Percentiles rank a stretch among this genome's conserved stretches.
Evolutionary conservation across 257 asterid species (phyloP).

Genomic region (Nicotiana attenuata): DNA sequence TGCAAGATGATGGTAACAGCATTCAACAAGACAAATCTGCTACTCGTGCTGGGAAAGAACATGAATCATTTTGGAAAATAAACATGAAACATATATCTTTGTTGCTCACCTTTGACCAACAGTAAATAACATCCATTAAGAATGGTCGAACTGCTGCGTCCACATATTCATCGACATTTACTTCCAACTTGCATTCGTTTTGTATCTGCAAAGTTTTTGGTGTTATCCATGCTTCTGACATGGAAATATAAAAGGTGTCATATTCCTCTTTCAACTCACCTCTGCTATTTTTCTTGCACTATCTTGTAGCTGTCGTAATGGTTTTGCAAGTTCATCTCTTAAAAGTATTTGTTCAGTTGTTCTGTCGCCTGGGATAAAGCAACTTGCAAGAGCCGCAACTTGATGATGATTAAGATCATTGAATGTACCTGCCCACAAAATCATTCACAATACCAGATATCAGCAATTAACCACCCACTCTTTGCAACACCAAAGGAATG

Average conservation of each 20-base stretch:
- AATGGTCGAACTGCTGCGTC: slow-evolving; percentile 83
- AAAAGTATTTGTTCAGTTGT: slow-evolving; percentile 71
- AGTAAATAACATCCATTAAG: slow-evolving; percentile 91
- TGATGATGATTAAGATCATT: slow-evolving; percentile 91
- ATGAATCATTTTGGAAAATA: background rate
- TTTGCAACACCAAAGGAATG: slow-evolving; percentile 7
- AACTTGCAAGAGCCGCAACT: slow-evolving; percentile 85
- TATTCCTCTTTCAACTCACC: slow-evolving; percentile 30
- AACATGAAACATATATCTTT: background rate
- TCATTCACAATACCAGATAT: background rate
- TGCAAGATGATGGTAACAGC: background rate
- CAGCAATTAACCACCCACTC: background rate
- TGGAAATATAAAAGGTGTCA: background rate
- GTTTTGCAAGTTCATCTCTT: slow-evolving; percentile 84
- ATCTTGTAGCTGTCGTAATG: slow-evolving; percentile 88
- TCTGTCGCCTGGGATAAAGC: slow-evolving; percentile 87
- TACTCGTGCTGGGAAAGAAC: background rate
- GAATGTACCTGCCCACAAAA: slow-evolving; percentile 60
- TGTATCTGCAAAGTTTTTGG: slow-evolving; percentile 51
- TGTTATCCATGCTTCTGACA: background rate
- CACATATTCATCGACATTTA: slow-evolving; percentile 89
- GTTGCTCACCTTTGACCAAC: slow-evolving; percentile 87
- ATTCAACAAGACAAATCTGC: background rate
- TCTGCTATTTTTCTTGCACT: slow-evolving; percentile 93
- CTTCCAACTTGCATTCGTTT: slow-evolving; percentile 87